Base-by-base conservation (phyloP, 306 rosid genomes). In the Coriaria nepalensis region DNA sequence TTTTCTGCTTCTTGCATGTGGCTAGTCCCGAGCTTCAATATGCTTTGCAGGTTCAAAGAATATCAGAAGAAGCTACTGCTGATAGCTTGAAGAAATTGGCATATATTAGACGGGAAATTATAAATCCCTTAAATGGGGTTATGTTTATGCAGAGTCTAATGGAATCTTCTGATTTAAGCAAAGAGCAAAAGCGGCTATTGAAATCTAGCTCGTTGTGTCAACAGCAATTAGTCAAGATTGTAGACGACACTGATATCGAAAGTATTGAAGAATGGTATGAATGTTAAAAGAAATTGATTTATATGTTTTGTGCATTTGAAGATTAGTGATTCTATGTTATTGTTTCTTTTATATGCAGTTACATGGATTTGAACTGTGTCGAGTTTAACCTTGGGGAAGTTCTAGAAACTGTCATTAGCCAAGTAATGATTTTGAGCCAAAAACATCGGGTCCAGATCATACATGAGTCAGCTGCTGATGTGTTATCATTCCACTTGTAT, bases 21-120 rank as follows among this genome's bases (percentile, higher is more conserved):
- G 53, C 77, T 47, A 62, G 73, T 62, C 63, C 66, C 35, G 77
- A 72, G 47, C 73, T 72, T 53, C 49, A 66, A 47, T 58, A 57
- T 62, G 67, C 69, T 57, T 43, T 63, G 49, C 73, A 72, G 59
- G 60, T 66, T 40, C 77, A 72, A 55, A 56, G 15, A 43, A 63
- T 62, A 49, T 67, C 73, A 9, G 69, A 62, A 61, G 59, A 72
- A 49, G 73, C 73, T 43, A 61, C 69, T 38, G 69, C 65, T 53
- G 66, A 72, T 53, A 66, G 50, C 35, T 49, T 62, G 45, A 54
- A 59, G 50, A 72, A 72, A 62, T 43, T 72, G 37, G 66, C 69
- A n/a, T 72, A 62, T 35, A 33, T 66, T 38, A 66, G 73, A 35
- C 66, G 46, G 47, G 73, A 72, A 58, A 62, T 66, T 8, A 59